A percentile compares a stretch with the other conserved stretches of the same genome.
Conservation (phyloP, 208 protist species). For the Trypanosoma brucei region DNA sequence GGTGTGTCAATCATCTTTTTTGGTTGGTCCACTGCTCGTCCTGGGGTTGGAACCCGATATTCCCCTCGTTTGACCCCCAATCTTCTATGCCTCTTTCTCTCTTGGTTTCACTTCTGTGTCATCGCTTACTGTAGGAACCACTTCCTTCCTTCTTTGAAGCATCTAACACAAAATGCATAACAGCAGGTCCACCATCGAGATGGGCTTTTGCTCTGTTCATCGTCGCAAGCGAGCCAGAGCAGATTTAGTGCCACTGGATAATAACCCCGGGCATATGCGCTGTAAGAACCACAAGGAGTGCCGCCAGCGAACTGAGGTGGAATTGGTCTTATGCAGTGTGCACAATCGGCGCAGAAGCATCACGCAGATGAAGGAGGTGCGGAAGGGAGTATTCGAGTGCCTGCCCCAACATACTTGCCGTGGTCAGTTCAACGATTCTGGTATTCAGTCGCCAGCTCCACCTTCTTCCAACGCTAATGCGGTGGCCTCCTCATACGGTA, state of each 20-base stretch:
- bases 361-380: constrained; percentile 69
- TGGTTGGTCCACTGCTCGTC: too few relatives aligned
- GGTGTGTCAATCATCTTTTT: too few relatives aligned
- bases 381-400: constrained; percentile 68
- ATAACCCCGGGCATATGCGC: constrained; percentile 48
- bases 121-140: too few relatives aligned
- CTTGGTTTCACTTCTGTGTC: too few relatives aligned
- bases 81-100: too few relatives aligned
- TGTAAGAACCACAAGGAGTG: constrained; percentile 72
- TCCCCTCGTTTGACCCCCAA: too few relatives aligned
- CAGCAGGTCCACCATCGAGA: constrained; percentile 37
- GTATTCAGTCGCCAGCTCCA: constrained; percentile 1
- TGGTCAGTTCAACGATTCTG: constrained; percentile 21
- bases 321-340: constrained; percentile 49
- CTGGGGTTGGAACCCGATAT: too few relatives aligned
- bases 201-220: constrained; percentile 70
- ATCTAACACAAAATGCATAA: constrained; percentile 7
- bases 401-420: constrained; percentile 46
- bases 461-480: neutral
- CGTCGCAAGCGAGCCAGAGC: constrained; percentile 36
- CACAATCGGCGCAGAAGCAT: constrained; percentile 62
- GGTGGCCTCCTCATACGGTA: neutral
- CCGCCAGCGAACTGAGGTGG: constrained; percentile 26
- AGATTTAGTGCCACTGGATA: constrained; percentile 64
- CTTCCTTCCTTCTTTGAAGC: neutral